Evolutionary conservation across 1,284 basidiomycete species (phyloP).

Genomic region (Irpex sp.): DNA sequence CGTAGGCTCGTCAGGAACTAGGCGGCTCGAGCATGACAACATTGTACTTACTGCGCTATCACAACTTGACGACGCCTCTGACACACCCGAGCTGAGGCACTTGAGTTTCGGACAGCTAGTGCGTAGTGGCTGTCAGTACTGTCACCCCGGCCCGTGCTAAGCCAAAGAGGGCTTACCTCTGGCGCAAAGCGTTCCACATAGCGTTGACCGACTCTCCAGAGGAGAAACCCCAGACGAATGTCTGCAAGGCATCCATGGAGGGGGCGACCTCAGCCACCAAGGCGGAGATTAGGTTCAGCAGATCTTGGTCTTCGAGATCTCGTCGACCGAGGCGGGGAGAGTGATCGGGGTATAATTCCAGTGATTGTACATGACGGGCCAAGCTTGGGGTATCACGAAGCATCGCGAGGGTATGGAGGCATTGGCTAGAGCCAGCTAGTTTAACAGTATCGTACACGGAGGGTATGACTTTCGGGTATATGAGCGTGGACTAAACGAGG

Average conservation of each 20-base stretch:
- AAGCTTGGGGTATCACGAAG: slow-evolving; percentile 47
- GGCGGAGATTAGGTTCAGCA: slow-evolving; percentile 23
- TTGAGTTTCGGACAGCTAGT: slow-evolving; percentile 59
- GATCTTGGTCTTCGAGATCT: slow-evolving; percentile 18
- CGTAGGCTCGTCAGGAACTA: background rate
- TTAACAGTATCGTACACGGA: slow-evolving; percentile 55
- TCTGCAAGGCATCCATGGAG: slow-evolving; percentile 56
- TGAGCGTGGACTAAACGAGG: slow-evolving; percentile 32
- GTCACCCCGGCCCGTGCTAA: background rate
- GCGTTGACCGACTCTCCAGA: slow-evolving; percentile 62
- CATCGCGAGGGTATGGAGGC: slow-evolving; percentile 57
- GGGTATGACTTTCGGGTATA: slow-evolving; percentile 51
- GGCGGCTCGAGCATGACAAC: background rate
- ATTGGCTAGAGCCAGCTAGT: slow-evolving; percentile 53
- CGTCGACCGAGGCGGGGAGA: slow-evolving; percentile 4
- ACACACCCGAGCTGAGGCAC: slow-evolving; percentile 58
- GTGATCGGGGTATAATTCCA: slow-evolving; percentile 43
- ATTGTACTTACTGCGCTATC: background rate
- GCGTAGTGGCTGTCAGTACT: background rate
- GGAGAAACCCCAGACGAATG: slow-evolving; percentile 66
- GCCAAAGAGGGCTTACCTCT: slow-evolving; percentile 42
- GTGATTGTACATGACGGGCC: slow-evolving; percentile 60
- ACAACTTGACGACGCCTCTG: slow-evolving; percentile 44
- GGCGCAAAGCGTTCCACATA: slow-evolving; percentile 68
- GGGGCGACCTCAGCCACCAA: slow-evolving; percentile 34